Evolutionary conservation across 768 basidiomycete genomes (phyloP).

Genomic region (Boletus edulis): DNA sequence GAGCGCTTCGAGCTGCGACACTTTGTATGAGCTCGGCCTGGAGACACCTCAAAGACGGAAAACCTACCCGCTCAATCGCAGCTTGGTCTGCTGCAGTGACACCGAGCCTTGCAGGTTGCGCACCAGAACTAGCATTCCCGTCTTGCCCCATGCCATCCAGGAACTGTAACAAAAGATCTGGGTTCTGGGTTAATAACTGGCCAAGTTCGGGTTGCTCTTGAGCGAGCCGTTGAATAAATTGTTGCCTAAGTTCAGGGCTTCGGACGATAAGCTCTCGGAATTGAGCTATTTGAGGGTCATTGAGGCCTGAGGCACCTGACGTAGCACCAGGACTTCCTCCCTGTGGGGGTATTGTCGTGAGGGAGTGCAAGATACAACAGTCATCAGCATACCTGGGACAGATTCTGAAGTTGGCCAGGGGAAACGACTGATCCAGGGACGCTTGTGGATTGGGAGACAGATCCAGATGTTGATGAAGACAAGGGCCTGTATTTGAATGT

Average conservation of each 20-base stretch:
- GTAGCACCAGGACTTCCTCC: not conserved
- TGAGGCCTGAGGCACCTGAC: not conserved
- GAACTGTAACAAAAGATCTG: not conserved
- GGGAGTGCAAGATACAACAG: not conserved
- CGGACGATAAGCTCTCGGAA: not conserved
- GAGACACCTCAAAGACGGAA: not conserved
- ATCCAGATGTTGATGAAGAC: not conserved
- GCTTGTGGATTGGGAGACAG: not conserved
- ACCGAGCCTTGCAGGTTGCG: not conserved
- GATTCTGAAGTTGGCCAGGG: not conserved
- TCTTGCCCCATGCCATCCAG: not conserved
- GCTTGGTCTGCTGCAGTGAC: not conserved
- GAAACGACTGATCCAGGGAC: not conserved
- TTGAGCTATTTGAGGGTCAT: not conserved
- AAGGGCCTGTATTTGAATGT: not conserved
- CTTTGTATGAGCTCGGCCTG: not conserved
- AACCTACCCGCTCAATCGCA: slow-evolving; percentile 1
- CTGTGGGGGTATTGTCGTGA: not conserved
- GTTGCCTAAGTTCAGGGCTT: not conserved
- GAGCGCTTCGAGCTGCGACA: not conserved
- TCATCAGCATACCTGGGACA: not conserved
- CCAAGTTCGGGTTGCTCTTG: not conserved
- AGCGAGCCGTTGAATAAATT: not conserved
- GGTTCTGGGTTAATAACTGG: not conserved
- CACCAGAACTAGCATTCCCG: not conserved